phyloP scores from a whole-genome alignment of 495 filamentous ascomycete genomes.

The Penicillium longicatenatum region DNA sequence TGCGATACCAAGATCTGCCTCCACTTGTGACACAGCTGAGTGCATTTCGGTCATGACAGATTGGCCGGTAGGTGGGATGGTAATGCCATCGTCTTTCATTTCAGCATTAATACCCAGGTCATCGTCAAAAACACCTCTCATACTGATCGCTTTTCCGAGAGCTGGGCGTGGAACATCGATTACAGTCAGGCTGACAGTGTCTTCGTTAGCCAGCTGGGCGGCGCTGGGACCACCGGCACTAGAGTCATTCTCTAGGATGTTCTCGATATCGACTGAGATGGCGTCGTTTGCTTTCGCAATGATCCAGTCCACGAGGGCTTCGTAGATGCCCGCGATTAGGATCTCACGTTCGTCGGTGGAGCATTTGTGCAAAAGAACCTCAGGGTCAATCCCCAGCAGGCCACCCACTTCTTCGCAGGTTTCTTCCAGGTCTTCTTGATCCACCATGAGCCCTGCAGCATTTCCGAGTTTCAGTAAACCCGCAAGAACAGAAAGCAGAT shows the following conservation, averaged over 20 bases:
- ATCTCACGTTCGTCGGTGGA: conserved; percentile 80
- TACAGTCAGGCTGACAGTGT: conserved; percentile 87
- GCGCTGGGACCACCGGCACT: conserved; percentile 54
- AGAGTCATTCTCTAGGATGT: conserved; percentile 64
- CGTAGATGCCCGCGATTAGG: conserved; percentile 84
- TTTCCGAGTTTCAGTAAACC: conserved; percentile 91
- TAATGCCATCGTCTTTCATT: conserved; percentile 93
- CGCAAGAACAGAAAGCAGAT: conserved; percentile 79
- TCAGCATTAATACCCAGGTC: conserved; percentile 89
- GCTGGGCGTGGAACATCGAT: conserved; percentile 80
- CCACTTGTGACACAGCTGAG: conserved; percentile 74
- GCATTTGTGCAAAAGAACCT: conserved; percentile 75
- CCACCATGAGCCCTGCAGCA: conserved; percentile 79
- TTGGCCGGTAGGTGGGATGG: conserved; percentile 64
- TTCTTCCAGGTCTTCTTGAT: conserved; percentile 81
- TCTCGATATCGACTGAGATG: conserved; percentile 72
- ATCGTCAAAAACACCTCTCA: conserved; percentile 92
- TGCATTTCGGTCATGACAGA: conserved; percentile 87
- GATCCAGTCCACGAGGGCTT: conserved; percentile 94
- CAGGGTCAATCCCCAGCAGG: conserved; percentile 83
- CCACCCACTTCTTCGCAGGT: conserved; percentile 89
- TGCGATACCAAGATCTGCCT: conserved; percentile 78
- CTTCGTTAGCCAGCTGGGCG: conserved; percentile 62
- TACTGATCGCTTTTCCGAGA: conserved; percentile 79
- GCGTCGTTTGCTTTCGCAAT: conserved; percentile 87